Percentiles rank a stretch among this genome's conserved stretches.
Evolutionary conservation across 2,329 filamentous ascomycete genomes (phyloP).

Genomic region (Ophiostoma sp.): DNA sequence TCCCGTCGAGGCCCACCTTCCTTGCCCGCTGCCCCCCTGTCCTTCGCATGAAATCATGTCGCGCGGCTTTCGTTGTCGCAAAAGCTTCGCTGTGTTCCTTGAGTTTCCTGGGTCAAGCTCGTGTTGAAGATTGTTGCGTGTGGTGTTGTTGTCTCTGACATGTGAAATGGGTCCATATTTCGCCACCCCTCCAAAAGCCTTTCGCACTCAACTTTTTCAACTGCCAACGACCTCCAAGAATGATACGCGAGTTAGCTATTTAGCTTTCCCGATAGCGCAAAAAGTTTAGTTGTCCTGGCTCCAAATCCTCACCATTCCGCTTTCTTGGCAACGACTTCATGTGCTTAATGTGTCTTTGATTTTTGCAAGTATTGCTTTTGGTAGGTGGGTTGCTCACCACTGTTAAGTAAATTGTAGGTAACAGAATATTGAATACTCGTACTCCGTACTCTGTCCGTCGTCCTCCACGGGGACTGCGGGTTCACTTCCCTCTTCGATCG

Average conservation of each 20-base stretch:
- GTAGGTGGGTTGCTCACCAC: no score
- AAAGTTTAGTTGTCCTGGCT: not conserved
- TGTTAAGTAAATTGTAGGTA: not conserved
- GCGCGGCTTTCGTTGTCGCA: not conserved
- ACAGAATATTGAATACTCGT: not conserved
- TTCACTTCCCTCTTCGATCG: not conserved
- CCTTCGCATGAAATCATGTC: conserved; percentile 10
- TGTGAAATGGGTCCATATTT: conserved; percentile 22
- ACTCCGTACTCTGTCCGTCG: not conserved
- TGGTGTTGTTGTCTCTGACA: not conserved
- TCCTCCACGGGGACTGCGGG: not conserved
- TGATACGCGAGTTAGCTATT: not conserved
- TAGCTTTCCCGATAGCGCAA: conserved; percentile 8
- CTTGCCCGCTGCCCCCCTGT: not conserved
- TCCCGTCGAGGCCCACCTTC: not conserved
- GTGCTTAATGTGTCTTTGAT: no score
- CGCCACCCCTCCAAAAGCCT: not conserved
- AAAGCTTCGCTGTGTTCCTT: no score
- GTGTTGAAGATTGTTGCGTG: not conserved
- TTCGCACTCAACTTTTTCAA: not conserved
- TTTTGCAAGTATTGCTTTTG: no score
- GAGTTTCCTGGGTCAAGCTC: not conserved
- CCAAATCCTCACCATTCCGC: not conserved
- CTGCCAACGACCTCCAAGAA: not conserved
- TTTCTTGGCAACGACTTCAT: not conserved